These are phyloP conservation scores for Myriosclerotinia duriaeana DNA, from an alignment of 2,329 filamentous ascomycete genomes.

Conservation along the genomic window DNA sequence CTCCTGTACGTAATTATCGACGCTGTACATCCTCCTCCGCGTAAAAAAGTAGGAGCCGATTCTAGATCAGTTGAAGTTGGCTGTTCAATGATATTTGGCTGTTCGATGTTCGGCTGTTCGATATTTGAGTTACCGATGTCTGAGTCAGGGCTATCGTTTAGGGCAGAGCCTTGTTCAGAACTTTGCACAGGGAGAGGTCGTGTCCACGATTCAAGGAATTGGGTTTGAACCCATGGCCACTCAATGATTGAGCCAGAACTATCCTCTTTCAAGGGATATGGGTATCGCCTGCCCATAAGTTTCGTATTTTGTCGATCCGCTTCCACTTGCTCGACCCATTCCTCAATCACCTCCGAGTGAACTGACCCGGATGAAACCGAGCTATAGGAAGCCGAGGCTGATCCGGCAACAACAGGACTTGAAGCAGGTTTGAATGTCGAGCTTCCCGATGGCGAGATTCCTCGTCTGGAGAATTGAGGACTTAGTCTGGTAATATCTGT, in stretches of 20 bases:
- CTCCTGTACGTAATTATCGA: too few relatives aligned
- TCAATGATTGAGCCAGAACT: constrained; percentile 3
- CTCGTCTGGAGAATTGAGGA: too few relatives aligned
- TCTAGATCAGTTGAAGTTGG: not conserved
- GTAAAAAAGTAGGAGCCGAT: not conserved
- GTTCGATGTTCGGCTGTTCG: too few relatives aligned
- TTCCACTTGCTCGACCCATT: not conserved
- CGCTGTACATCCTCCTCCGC: not conserved
- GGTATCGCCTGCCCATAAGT: not conserved
- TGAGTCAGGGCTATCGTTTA: not conserved
- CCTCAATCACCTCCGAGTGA: not conserved
- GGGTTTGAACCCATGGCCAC: constrained; percentile 8
- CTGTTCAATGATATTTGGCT: not conserved
- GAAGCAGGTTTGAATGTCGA: not conserved
- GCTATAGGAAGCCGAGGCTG: too few relatives aligned
- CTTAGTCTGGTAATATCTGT: not conserved
- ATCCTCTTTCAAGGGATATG: not conserved
- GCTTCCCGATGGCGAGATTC: too few relatives aligned
- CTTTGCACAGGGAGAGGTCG: too few relatives aligned
- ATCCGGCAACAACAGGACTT: too few relatives aligned
- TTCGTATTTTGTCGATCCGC: not conserved
- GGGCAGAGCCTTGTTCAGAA: not conserved
- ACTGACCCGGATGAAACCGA: too few relatives aligned
- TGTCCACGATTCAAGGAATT: not conserved
- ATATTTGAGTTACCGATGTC: too few relatives aligned